These are phyloP conservation scores for bread wheat (Triticum aestivum) DNA, from an alignment of 176 grass and related monocot genomes.

Conservation along the genomic window DNA sequence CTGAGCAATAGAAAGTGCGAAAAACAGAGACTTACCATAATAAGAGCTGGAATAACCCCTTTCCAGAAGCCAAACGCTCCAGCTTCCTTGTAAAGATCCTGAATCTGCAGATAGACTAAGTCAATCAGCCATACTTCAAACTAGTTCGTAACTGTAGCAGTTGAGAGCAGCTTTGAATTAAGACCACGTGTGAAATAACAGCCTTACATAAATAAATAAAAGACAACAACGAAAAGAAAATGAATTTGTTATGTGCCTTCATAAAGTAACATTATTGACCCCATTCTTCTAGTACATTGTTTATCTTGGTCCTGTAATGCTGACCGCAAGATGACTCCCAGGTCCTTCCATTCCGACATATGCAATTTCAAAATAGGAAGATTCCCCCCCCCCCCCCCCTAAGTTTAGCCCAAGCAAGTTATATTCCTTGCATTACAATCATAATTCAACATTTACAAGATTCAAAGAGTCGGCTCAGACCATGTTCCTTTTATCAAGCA, in stretches of 20 bases:
- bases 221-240: neutral
- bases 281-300: slow-evolving; percentile 6
- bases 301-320: slow-evolving; percentile 3
- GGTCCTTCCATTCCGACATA: neutral
- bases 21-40: slow-evolving; percentile 70
- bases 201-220: neutral
- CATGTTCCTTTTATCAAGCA: neutral
- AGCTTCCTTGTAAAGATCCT: slow-evolving; percentile 89
- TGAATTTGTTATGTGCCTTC: neutral
- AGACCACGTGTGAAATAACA: neutral
- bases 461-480: neutral
- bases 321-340: neutral
- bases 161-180: neutral
- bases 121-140: slow-evolving; percentile 17
- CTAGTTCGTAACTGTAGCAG: neutral
- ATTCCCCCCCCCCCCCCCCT: no score
- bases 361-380: neutral
- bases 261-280: slow-evolving; percentile 11
- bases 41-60: slow-evolving; percentile 84
- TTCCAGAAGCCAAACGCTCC: slow-evolving; percentile 93
- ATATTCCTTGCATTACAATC: neutral
- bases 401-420: neutral
- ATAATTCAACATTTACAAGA: neutral
- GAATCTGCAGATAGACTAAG: slow-evolving; percentile 52
- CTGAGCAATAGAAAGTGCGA: slow-evolving; percentile 2